Base-by-base conservation (phyloP, 2,329 filamentous ascomycete species). In the Colletotrichum neosansevieriae region DNA sequence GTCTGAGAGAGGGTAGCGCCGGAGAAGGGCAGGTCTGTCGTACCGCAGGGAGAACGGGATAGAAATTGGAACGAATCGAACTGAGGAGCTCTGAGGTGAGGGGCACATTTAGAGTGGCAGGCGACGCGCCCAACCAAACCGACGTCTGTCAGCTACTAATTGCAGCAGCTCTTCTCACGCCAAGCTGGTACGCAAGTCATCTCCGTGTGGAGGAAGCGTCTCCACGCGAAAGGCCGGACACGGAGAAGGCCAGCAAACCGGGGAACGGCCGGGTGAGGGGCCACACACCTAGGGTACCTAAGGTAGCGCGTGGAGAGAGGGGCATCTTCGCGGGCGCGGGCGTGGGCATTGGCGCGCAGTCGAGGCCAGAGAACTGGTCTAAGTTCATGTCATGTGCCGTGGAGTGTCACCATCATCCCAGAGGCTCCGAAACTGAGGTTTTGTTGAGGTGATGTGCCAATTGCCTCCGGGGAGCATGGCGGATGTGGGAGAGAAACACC, bases 371-470 rank as follows among this genome's bases (percentile, higher is more conserved):
- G 38, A 29, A 17, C 62, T 69, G 66, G 49, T 50, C 32, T 59
- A 19, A 66, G 49, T 57, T 32, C 17, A 65, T 65, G 66, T 56
- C 61, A 66, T 68, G 56, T 68, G 61, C 54, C 56, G 56, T 60
- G 53, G 59, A 51, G 54, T 68, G 66, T 68, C 61, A 60, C 61
- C 49, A 58, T 44, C 19, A 38, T 64, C 60, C 53, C 53, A 53
- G 17, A 34, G 29, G 66, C 32, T 42, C 6, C n/a, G 32, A 34
- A 24, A 38, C 58, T 19, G 34, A 10, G 32, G 17, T 66, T 60
- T 66, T 66, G 66, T 66, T 69, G 62, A 66, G 66, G 61, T 24
- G 34, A 58, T 42, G 45, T 58, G 57, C 49, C 50, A 19, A 24
- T 19, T 17, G 24, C 29, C 32, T 24, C 10, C 11, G 24, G 24